Percentiles rank a stretch among this genome's conserved stretches.
phyloP scores from a whole-genome alignment of 2,329 filamentous ascomycete genomes.

The Ascocoryne sarcoides region DNA sequence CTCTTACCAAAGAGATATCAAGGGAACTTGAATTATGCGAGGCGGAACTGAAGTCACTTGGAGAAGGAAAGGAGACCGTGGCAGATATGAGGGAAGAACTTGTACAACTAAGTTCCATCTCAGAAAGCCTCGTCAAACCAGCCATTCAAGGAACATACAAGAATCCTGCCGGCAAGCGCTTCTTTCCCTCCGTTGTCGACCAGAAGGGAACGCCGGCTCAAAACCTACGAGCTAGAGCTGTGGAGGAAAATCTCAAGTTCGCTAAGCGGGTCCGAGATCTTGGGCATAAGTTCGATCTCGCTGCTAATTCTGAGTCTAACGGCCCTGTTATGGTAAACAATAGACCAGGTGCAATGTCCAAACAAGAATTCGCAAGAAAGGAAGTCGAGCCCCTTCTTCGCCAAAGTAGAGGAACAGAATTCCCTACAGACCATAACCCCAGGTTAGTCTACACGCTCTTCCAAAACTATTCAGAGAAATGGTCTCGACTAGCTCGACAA shows the following conservation, averaged over 20 bases:
- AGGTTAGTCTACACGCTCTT: constrained; percentile 8
- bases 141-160: constrained; percentile 11
- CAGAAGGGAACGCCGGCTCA: constrained; percentile 8
- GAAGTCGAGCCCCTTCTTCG: constrained; percentile 10
- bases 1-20: constrained; percentile 4
- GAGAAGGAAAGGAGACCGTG: constrained; percentile 7
- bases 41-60: constrained; percentile 8
- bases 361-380: constrained; percentile 7
- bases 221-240: constrained; percentile 9
- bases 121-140: constrained; percentile 6
- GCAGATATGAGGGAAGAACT: constrained; percentile 12
- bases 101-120: constrained; percentile 4
- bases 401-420: constrained; percentile 8
- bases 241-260: constrained; percentile 9
- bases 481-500: constrained; percentile 8
- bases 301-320: background rate
- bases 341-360: constrained; percentile 2
- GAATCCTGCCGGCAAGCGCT: constrained; percentile 6
- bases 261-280: constrained; percentile 6
- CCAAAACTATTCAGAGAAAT: constrained; percentile 10
- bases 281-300: constrained; percentile 10
- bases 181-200: constrained; percentile 8
- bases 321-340: background rate
- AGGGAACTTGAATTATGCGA: constrained; percentile 8
- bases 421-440: constrained; percentile 10